Evolutionary conservation across 2,329 filamentous ascomycete species (phyloP).

Genomic region (Onygenales sp.): DNA sequence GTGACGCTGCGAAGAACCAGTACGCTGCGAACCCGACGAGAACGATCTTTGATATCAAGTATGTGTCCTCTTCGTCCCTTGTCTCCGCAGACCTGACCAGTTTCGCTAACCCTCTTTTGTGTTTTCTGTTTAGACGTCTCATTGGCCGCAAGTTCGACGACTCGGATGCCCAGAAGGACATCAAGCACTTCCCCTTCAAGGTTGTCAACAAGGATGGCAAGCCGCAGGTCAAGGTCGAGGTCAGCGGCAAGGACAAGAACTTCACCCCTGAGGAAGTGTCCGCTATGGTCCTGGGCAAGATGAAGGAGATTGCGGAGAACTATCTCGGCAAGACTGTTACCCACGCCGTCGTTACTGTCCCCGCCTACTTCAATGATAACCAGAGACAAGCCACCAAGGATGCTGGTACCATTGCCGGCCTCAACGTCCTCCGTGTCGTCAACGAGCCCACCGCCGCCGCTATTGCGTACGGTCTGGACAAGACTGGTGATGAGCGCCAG

Average conservation of each 20-base stretch:
- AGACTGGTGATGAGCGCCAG: constrained; percentile 72
- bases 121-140: constrained; percentile 50
- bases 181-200: constrained; percentile 99
- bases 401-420: constrained; percentile 80
- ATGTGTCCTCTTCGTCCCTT: constrained; percentile 31
- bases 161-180: constrained; percentile 80
- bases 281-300: constrained; percentile 58
- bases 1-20: constrained; percentile 97
- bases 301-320: constrained; percentile 56
- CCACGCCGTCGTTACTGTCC: constrained; percentile 76
- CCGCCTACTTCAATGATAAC: constrained; percentile 97
- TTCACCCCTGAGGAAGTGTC: constrained; percentile 60
- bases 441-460: constrained; percentile 95
- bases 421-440: constrained; percentile 91
- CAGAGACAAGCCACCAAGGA: constrained; percentile 97
- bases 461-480: constrained; percentile 88
- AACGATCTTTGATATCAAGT: constrained; percentile 79
- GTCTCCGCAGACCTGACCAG: not conserved
- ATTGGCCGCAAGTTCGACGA: constrained; percentile 77
- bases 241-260: constrained; percentile 47
- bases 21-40: constrained; percentile 67
- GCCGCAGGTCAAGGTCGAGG: constrained; percentile 66
- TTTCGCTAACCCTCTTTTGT: constrained; percentile 21
- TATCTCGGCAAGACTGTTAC: constrained; percentile 53
- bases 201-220: constrained; percentile 83